These are phyloP conservation scores for Mimosa bimucronata DNA, from an alignment of 306 rosid genomes.

Conservation along the genomic window DNA sequence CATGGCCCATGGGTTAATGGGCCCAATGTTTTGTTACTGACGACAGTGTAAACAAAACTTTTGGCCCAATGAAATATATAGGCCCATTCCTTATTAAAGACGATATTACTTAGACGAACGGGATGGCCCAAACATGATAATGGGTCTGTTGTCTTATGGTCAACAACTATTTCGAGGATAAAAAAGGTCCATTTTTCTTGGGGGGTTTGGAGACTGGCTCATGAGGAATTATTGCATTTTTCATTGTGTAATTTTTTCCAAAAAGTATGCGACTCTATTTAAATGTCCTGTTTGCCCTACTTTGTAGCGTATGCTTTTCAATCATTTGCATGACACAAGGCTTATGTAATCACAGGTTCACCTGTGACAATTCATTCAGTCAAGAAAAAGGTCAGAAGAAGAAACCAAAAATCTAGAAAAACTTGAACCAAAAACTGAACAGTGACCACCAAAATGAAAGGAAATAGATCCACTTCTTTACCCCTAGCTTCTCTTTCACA, in stretches of 20 bases:
- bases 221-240: background rate
- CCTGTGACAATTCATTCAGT: background rate
- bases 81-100: background rate
- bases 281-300: no score
- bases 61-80: background rate
- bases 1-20: background rate
- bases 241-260: background rate
- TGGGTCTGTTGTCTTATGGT: background rate
- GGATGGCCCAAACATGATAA: background rate
- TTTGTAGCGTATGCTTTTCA: background rate
- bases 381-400: no score
- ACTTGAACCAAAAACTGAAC: background rate
- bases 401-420: background rate
- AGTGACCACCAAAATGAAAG: no score
- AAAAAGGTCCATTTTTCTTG: no score
- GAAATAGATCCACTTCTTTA: no score
- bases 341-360: background rate
- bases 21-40: background rate
- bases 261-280: background rate
- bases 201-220: background rate
- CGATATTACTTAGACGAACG: background rate
- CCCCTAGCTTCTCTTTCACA: no score
- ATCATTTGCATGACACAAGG: background rate
- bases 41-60: background rate
- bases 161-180: background rate